A percentile compares a stretch with the other conserved stretches of the same genome.
These are phyloP conservation scores for Trypanosoma vivax DNA, from an alignment of 208 protist species.

Conservation along the genomic window DNA sequence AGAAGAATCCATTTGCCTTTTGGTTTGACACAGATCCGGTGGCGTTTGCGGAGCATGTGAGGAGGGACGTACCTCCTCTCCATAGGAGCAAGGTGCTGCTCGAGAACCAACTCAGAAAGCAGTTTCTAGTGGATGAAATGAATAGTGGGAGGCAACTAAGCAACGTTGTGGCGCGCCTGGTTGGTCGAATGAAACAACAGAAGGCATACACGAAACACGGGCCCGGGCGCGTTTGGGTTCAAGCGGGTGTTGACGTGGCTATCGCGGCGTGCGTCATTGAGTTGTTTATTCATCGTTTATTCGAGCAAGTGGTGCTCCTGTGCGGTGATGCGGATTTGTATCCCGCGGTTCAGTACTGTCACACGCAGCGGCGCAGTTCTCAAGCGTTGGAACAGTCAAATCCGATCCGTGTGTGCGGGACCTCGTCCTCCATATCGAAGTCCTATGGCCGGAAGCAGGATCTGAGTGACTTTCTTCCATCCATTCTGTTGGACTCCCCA, in stretches of 20 bases:
- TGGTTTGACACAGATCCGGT: slow-evolving; percentile 84
- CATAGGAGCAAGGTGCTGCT: slow-evolving; percentile 54
- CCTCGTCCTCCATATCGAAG: slow-evolving; percentile 57
- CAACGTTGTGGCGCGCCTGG: slow-evolving; percentile 75
- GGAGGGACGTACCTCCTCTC: slow-evolving; percentile 63
- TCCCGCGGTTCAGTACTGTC: slow-evolving; percentile 76
- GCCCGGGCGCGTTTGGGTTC: slow-evolving; percentile 75
- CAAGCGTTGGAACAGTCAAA: slow-evolving; percentile 20
- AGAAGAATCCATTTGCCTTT: slow-evolving; percentile 58
- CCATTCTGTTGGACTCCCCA: slow-evolving; percentile 60
- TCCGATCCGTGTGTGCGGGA: slow-evolving; percentile 79
- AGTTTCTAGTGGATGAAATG: slow-evolving; percentile 73
- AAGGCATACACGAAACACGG: slow-evolving; percentile 64
- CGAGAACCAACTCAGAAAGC: slow-evolving; percentile 45
- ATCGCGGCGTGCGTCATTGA: slow-evolving; percentile 73
- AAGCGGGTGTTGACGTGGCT: slow-evolving; percentile 80
- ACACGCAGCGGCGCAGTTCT: slow-evolving; percentile 37
- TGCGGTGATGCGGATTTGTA: slow-evolving; percentile 77
- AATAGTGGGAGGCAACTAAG: slow-evolving; percentile 55
- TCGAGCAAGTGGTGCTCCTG: slow-evolving; percentile 78
- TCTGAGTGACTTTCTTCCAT: slow-evolving; percentile 81
- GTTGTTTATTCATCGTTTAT: slow-evolving; percentile 59
- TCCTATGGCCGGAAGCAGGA: slow-evolving; percentile 76
- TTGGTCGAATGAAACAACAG: slow-evolving; percentile 79
- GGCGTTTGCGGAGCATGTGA: slow-evolving; percentile 68